Base-by-base conservation (phyloP, 2,329 filamentous ascomycete species). In the Neurospora sp. region DNA sequence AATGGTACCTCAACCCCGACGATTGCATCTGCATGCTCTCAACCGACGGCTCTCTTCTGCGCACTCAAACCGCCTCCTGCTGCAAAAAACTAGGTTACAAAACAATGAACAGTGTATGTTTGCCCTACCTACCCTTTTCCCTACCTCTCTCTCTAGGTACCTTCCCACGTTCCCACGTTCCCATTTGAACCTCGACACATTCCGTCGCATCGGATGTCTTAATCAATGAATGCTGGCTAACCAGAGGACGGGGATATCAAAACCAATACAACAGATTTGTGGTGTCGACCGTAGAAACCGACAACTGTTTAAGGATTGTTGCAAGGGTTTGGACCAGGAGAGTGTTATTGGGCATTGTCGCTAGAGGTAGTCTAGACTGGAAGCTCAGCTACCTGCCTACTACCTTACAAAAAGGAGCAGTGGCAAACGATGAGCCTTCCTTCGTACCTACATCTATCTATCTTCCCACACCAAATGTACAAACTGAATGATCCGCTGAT, bases 21-120 rank as follows among this genome's bases (percentile, higher is more conserved):
- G 74, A 75, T 69, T 75, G 74, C 68, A 75, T 75, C 23, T 75
- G 74, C 68, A 75, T 75, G 73, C 72, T 71, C 17, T 75, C 73
- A 69, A 71, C 67, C 23, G 71, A 74, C 40, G 74, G 74, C 4
- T 41, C 41, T 8, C 66, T 75, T 36, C 62, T 75, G n/a, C 73
- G 70, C 62, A 57, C 39, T 0, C 73, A 75, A 39, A 75, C 74
- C 0, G 33, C 66, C 36, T 62, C 19, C 1, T 73, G 73, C 67
- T 75, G 74, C 70, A 72, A 66, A 15, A 17, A 17, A 1, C 62
- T 72, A 65, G 71, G 71, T 0, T 75, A 75, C 40, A 73, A 72
- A 62, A 74, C 73, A 1, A 70, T 71, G 23, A 40, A 72, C 62
- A 73, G 70, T 8, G 74, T 75, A 67, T 19, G 70, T 70, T 28